These are phyloP conservation scores for Euphorbia schlechtendalii DNA, from an alignment of 441 rosid genomes.

Conservation along the genomic window DNA sequence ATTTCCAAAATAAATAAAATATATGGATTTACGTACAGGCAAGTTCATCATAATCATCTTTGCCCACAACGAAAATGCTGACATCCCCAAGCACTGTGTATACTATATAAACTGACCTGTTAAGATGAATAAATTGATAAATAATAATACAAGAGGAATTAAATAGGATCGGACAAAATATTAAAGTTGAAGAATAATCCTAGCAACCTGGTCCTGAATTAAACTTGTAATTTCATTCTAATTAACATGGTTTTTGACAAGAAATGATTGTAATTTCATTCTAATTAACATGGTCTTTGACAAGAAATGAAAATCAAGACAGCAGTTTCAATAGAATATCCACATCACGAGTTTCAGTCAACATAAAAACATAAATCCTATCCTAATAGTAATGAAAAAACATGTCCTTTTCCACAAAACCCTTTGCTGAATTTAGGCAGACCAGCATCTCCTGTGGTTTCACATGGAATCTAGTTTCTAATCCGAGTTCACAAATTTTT, in stretches of 20 bases:
- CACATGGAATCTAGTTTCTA: background rate
- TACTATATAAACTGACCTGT: conserved; percentile 87
- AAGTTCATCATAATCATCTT: conserved; percentile 96
- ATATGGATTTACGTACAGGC: conserved; percentile 52
- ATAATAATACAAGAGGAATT: background rate
- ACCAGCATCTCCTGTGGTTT: background rate
- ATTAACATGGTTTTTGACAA: background rate
- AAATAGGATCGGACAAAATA: background rate
- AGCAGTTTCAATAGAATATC: background rate
- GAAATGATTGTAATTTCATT: background rate
- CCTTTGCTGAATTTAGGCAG: background rate
- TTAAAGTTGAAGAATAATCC: too few relatives aligned
- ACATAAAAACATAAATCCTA: background rate
- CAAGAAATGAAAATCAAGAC: background rate
- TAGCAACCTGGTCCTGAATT: too few relatives aligned
- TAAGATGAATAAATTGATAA: conserved; percentile 1
- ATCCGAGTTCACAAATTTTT: background rate
- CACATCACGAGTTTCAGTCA: background rate
- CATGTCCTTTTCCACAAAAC: background rate
- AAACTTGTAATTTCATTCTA: background rate
- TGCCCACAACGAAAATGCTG: conserved; percentile 81
- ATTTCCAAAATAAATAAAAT: background rate
- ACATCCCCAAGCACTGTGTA: conserved; percentile 90
- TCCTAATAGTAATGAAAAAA: background rate
- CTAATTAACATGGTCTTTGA: background rate